These are phyloP conservation scores for Phytophthora litchii DNA, from an alignment of 352 stramenopile genomes.

Conservation along the genomic window DNA sequence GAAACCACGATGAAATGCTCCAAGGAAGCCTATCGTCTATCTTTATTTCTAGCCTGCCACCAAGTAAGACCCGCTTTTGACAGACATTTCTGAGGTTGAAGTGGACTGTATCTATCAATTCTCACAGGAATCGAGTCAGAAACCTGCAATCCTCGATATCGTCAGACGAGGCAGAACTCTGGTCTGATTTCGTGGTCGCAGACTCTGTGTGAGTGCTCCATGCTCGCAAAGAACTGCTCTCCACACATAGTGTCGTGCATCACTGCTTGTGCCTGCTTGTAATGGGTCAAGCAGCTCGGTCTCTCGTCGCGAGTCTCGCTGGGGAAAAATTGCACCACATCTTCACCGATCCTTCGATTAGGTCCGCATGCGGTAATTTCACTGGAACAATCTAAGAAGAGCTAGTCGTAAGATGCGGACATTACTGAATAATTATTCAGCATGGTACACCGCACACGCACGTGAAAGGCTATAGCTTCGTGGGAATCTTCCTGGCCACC, in stretches of 20 bases:
- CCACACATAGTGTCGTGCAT: neutral
- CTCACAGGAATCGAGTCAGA: constrained; percentile 13
- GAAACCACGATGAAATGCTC: no score
- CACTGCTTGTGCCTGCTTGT: constrained; percentile 8
- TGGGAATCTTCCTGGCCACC: constrained; percentile 18
- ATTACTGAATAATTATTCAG: constrained; percentile 11
- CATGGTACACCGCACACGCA: constrained; percentile 13
- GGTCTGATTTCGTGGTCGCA: neutral
- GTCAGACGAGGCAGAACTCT: neutral
- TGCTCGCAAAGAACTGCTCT: neutral
- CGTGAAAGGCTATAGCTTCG: constrained; percentile 17
- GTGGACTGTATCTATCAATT: constrained; percentile 16
- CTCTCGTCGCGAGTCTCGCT: neutral
- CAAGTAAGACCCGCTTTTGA: no score
- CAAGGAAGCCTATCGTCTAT: no score
- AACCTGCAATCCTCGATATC: no score
- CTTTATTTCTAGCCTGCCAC: no score
- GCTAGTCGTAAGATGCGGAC: constrained; percentile 4
- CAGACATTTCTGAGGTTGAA: constrained; percentile 5
- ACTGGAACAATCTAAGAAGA: neutral
- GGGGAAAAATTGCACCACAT: constrained; percentile 1
- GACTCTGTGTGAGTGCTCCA: no score
- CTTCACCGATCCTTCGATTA: constrained; percentile 1
- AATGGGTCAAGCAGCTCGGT: constrained; percentile 1
- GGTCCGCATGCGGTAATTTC: constrained; percentile 5